Evolutionary conservation across 495 filamentous ascomycete species (phyloP), one percentile per base, ranked within the genome.

Genomic region (Evernia prunastri): DNA sequence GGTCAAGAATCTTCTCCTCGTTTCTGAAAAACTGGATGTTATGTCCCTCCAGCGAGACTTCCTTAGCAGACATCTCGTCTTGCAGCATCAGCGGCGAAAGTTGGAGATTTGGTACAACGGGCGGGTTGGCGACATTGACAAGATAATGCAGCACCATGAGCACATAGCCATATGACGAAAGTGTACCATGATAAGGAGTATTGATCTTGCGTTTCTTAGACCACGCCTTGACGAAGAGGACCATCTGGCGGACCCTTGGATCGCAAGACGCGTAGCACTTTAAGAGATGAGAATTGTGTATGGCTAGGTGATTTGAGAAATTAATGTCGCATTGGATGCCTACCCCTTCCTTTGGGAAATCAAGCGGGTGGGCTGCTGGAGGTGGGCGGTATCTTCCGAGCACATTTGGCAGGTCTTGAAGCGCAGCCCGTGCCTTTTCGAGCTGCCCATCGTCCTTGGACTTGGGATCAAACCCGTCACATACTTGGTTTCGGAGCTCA

Each of bases 71-170:
- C 35, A 53, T 56, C 35, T 35, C 66, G 37, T 59, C 67, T 61
- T 66, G 68, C 65, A 57, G 62, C 61, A 71, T 40, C 61, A 77
- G 69, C 49, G 25, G 49, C 15, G 49, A 53, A 31, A 7, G 6
- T 72, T 94, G 90, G 12, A 95, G 79, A 70, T 95, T 95, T 0
- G 86, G 88, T 51, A 86, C 80, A n/a, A 95, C 85, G 43, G 89
- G 88, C 6, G 91, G 90, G 40, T 82, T 74, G 18, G 83, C 88
- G 60, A 94, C 70, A 68, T 95, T 93, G 65, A 90, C 79, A 37
- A 95, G 85, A 67, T 91, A 94, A 71, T 95, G 90, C n/a, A 95
- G 76, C n/a, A 90, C 86, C 89, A 95, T 92, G 10, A 95, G 78
- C n/a, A 91, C 89, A 73, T 91, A 95, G 56, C 90, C 90, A 71